Evolutionary conservation across 1,139 yeast species (phyloP), one percentile per base, ranked within the genome.

Genomic region (Saccharomyces hybrid): DNA sequence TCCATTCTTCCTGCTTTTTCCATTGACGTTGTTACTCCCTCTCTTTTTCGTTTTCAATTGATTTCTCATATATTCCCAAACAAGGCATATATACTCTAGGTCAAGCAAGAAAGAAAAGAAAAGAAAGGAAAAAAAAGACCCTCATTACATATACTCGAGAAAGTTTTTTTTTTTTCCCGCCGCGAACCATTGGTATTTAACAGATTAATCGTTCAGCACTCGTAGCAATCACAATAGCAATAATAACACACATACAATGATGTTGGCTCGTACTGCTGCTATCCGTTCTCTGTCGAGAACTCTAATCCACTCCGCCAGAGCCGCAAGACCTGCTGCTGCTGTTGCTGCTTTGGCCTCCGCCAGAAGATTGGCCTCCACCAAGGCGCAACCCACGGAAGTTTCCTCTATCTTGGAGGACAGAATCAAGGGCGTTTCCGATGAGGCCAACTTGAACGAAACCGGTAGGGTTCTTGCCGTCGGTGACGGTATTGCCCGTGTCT

Each of bases 401-500:
- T 90, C 99, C 67, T 89, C 98, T 60, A 93, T 95, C 79, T 85
- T 95, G 73, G 99, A 95, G 82, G 96, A 93, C 78, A 90, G 96
- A 81, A 95, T 95, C 83, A 90, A 96, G 82, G 99, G 99, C 79
- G 95, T 93, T 51, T 85, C 96, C 66, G 95, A 89, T 71, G 98
- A 91, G 78, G 90, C 97, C 70, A 85, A 89, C 85, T 86, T 95
- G 72, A 90, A 93, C 79, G 99, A 95, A 82, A 95, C 99, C 75
- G 99, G 99, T 77, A 90, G 96, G 80, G 99, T 95, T 73, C 83
- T 95, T 74, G 87, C 98, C 67, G 97, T 95, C 74, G 98, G 98
- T 85, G 99, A 95, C 79, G 99, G 99, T 91, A 93, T 93, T 75
- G 99, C 99, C 76, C 96, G 99, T 85, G 96, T 93, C 72, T 93